These are phyloP conservation scores for Furcasterigmium furcatum DNA, from an alignment of 2,329 filamentous ascomycete genomes.

Conservation along the genomic window DNA sequence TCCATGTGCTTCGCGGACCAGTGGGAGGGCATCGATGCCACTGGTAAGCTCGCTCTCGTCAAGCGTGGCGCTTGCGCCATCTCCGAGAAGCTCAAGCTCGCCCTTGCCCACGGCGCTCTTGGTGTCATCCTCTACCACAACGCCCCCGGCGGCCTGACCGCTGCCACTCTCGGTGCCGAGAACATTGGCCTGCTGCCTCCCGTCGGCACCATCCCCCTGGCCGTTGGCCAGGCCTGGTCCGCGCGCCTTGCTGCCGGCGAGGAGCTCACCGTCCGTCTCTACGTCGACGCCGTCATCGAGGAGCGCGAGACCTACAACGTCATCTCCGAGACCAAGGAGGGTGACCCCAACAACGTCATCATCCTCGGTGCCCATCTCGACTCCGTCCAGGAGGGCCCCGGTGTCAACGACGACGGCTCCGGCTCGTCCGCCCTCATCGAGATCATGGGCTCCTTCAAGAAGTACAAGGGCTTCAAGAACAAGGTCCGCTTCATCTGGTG, in stretches of 20 bases:
- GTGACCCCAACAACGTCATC: constrained; percentile 37
- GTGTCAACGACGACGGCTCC: constrained; percentile 38
- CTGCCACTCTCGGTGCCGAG: constrained; percentile 50
- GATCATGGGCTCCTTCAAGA: constrained; percentile 30
- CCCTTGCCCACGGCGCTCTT: constrained; percentile 35
- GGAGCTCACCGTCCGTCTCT: constrained; percentile 26
- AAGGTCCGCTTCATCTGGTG: constrained; percentile 41
- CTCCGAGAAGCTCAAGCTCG: constrained; percentile 38
- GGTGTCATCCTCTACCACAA: constrained; percentile 62
- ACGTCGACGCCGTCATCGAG: constrained; percentile 33
- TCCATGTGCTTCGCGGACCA: constrained; percentile 38
- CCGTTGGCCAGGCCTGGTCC: constrained; percentile 31
- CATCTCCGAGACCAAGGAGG: constrained; percentile 38
- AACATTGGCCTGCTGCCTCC: constrained; percentile 30
- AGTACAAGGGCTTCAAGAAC: constrained; percentile 35
- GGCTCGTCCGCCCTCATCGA: constrained; percentile 34
- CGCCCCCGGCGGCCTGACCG: constrained; percentile 37
- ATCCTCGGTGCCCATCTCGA: constrained; percentile 39
- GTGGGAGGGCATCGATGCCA: constrained; percentile 40
- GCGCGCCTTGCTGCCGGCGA: constrained; percentile 26
- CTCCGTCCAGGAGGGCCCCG: constrained; percentile 33
- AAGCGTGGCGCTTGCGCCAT: constrained; percentile 41
- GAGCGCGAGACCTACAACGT: constrained; percentile 34
- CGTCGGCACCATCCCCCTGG: constrained; percentile 29
- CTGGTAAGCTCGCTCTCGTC: constrained; percentile 39